Conservation (phyloP, 1,139 yeast genomes). For the Kodamaea anthophila region DNA sequence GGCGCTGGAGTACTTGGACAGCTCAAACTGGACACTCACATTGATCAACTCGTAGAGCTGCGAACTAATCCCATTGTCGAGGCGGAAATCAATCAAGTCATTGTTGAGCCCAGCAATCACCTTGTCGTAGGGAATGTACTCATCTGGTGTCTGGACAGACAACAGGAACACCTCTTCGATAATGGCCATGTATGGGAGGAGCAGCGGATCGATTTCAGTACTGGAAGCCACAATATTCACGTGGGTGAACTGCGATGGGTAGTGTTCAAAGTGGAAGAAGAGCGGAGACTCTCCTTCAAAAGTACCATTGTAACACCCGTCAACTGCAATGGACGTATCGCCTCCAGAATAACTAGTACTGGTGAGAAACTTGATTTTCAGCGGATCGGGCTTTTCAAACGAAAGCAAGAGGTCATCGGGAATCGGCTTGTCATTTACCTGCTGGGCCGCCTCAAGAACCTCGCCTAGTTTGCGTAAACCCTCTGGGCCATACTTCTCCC, state of each 20-base stretch:
- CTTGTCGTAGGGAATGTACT: slow-evolving; percentile 57
- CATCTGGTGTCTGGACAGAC: slow-evolving; percentile 59
- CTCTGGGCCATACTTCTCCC: slow-evolving; percentile 46
- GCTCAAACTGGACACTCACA: slow-evolving; percentile 57
- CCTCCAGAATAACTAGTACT: slow-evolving; percentile 60
- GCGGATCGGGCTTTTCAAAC: slow-evolving; percentile 71
- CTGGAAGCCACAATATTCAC: slow-evolving; percentile 63
- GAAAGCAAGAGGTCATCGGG: slow-evolving; percentile 58
- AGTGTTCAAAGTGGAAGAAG: slow-evolving; percentile 73
- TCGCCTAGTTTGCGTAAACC: slow-evolving; percentile 53
- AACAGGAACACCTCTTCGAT: slow-evolving; percentile 61
- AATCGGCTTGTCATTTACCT: slow-evolving; percentile 63
- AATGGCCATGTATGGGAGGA: slow-evolving; percentile 63
- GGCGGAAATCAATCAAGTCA: slow-evolving; percentile 59
- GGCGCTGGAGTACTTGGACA: slow-evolving; percentile 57
- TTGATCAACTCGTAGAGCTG: slow-evolving; percentile 61
- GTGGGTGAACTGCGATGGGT: slow-evolving; percentile 75
- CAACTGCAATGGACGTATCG: slow-evolving; percentile 4
- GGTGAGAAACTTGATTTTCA: slow-evolving; percentile 63
- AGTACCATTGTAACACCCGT: slow-evolving; percentile 23
- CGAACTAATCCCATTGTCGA: slow-evolving; percentile 54
- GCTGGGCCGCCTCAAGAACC: slow-evolving; percentile 55
- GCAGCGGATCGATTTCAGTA: slow-evolving; percentile 45
- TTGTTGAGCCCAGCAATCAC: slow-evolving; percentile 68
- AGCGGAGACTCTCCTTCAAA: slow-evolving; percentile 42